These are phyloP conservation scores for Fraxinus greggii DNA, from an alignment of 305 asterid genomes.

Conservation along the genomic window DNA sequence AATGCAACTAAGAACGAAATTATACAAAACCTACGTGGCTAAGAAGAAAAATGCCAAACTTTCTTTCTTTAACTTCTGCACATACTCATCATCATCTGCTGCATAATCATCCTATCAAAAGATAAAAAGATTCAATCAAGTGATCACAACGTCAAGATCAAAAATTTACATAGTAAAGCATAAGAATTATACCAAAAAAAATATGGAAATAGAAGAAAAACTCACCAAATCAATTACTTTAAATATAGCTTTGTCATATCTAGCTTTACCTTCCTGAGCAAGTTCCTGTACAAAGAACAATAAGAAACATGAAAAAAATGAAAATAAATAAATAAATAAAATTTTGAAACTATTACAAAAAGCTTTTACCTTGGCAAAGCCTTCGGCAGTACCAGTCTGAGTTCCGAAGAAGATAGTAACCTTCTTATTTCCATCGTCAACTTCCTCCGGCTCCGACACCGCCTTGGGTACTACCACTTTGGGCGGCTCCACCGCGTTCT, in stretches of 20 bases:
- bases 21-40: conserved; percentile 71
- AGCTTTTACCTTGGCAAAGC: conserved; percentile 83
- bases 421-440: conserved; percentile 72
- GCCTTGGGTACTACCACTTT: conserved; percentile 47
- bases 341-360: neutral
- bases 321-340: neutral
- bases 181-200: neutral
- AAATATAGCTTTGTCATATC: conserved; percentile 79
- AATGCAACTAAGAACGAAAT: conserved; percentile 17
- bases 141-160: conserved; percentile 1
- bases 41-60: conserved; percentile 72
- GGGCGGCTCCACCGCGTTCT: conserved; percentile 50
- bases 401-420: conserved; percentile 88
- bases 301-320: neutral
- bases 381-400: conserved; percentile 98
- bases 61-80: conserved; percentile 82
- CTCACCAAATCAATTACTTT: conserved; percentile 80
- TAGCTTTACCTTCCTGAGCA: conserved; percentile 91
- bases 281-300: conserved; percentile 59
- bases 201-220: neutral
- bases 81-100: conserved; percentile 85
- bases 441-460: conserved; percentile 55
- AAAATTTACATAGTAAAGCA: conserved; percentile 5
- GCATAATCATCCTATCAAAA: conserved; percentile 83
- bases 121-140: conserved; percentile 20